A percentile compares a stretch with the other conserved stretches of the same genome.
Conservation (phyloP, 2,329 filamentous ascomycete species). For the Chrysoporthe cubensis region DNA sequence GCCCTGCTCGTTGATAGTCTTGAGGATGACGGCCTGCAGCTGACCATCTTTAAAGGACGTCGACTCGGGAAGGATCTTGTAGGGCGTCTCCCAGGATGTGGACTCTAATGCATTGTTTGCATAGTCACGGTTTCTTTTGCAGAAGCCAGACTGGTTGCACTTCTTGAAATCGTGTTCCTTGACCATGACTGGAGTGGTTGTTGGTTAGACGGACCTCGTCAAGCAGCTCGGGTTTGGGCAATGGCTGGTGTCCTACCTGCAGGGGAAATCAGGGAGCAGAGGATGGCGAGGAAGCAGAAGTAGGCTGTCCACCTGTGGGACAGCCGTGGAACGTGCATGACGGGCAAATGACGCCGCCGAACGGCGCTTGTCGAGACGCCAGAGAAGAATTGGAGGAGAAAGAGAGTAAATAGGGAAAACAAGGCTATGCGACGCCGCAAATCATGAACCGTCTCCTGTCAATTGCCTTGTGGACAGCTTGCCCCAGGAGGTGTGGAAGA, state of each 20-base stretch:
- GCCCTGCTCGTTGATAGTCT: constrained; percentile 68
- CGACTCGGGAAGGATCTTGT: constrained; percentile 73
- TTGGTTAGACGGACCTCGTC: constrained; percentile 6
- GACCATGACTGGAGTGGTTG: constrained; percentile 65
- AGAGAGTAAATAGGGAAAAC: constrained; percentile 1
- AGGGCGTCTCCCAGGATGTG: constrained; percentile 77
- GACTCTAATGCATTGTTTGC: constrained; percentile 76
- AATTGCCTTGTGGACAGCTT: constrained; percentile 28
- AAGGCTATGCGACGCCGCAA: constrained; percentile 32
- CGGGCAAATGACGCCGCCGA: constrained; percentile 22
- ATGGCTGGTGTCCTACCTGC: constrained; percentile 56
- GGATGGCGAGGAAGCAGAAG: constrained; percentile 60
- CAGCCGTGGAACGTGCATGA: constrained; percentile 37
- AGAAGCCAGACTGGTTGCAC: constrained; percentile 95
- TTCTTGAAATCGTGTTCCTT: constrained; percentile 98
- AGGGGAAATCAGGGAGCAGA: constrained; percentile 65
- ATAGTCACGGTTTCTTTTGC: constrained; percentile 88
- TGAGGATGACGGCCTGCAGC: constrained; percentile 79
- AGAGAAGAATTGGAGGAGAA: constrained; percentile 8
- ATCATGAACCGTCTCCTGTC: constrained; percentile 16
- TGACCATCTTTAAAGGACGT: constrained; percentile 78
- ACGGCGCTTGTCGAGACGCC: constrained; percentile 18
- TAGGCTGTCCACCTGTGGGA: constrained; percentile 68
- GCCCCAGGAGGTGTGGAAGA: constrained; percentile 4
- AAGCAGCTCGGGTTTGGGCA: background rate